Percentiles rank a stretch among this genome's conserved stretches.
Evolutionary conservation across 2,329 filamentous ascomycete genomes (phyloP).

Genomic region (Diaporthe sp.): DNA sequence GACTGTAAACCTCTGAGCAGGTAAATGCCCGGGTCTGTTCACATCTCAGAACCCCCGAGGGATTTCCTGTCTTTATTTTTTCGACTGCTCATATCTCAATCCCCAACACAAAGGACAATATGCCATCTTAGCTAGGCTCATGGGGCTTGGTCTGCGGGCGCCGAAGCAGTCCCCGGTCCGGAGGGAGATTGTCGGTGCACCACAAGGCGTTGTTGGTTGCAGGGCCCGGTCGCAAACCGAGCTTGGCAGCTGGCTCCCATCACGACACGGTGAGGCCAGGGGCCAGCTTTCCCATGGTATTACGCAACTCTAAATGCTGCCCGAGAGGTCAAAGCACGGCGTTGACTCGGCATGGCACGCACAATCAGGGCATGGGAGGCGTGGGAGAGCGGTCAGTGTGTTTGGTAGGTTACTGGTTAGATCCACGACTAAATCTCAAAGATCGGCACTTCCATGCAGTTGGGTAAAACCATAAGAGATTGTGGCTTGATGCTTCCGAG

Average conservation of each 20-base stretch:
- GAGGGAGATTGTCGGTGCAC: not conserved
- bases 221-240: not conserved
- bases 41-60: not conserved
- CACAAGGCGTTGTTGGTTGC: not conserved
- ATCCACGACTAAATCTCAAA: not conserved
- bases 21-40: not conserved
- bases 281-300: not conserved
- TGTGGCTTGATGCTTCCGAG: slow-evolving; percentile 9
- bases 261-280: not conserved
- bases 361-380: not conserved
- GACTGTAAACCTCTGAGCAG: not conserved
- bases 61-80: not conserved
- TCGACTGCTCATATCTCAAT: not conserved
- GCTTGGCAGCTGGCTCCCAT: not conserved
- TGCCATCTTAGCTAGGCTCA: not conserved
- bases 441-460: not conserved
- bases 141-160: not conserved
- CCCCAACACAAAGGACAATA: not conserved
- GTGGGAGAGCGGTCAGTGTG: not conserved
- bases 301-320: not conserved
- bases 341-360: not conserved
- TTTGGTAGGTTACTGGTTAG: not conserved
- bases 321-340: not conserved
- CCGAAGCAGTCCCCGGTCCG: not conserved
- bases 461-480: not conserved